Evolutionary conservation across 2,329 filamentous ascomycete species (phyloP).

Genomic region (Penicillium hordei): DNA sequence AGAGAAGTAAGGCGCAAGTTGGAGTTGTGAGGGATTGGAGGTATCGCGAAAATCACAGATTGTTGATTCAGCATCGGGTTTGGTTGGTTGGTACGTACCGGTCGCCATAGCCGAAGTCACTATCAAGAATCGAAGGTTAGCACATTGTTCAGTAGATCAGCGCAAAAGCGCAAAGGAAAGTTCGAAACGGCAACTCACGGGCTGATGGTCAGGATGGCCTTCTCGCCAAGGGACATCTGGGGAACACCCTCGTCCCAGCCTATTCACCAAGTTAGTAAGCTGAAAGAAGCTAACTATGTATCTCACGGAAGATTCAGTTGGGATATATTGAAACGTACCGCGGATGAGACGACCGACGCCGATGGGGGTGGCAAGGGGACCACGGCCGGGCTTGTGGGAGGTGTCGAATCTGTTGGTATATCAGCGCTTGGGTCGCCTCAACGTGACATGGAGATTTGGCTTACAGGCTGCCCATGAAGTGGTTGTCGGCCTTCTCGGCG

Average conservation of each 20-base stretch:
- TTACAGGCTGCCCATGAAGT: slow-evolving; percentile 69
- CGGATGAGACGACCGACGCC: slow-evolving; percentile 82
- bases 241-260: slow-evolving; percentile 84
- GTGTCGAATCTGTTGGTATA: slow-evolving; percentile 73
- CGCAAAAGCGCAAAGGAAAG: not conserved
- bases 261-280: slow-evolving; percentile 2
- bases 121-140: slow-evolving; percentile 18
- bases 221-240: slow-evolving; percentile 88
- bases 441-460: slow-evolving; percentile 32
- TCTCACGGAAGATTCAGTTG: not conserved
- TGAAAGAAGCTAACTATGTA: not conserved
- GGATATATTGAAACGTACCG: slow-evolving; percentile 56
- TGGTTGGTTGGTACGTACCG: slow-evolving; percentile 32
- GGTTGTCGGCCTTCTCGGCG: slow-evolving; percentile 55
- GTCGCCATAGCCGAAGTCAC: slow-evolving; percentile 43
- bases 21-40: not conserved
- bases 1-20: not conserved
- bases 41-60: not conserved
- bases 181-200: slow-evolving; percentile 53
- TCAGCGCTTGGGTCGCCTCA: not conserved
- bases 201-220: slow-evolving; percentile 78
- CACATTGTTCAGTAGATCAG: not conserved
- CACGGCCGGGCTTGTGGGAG: slow-evolving; percentile 64
- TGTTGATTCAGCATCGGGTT: not conserved
- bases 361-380: slow-evolving; percentile 74